Evolutionary conservation across 2,329 filamentous ascomycete species (phyloP).

Genomic region (Alternaria sp.): DNA sequence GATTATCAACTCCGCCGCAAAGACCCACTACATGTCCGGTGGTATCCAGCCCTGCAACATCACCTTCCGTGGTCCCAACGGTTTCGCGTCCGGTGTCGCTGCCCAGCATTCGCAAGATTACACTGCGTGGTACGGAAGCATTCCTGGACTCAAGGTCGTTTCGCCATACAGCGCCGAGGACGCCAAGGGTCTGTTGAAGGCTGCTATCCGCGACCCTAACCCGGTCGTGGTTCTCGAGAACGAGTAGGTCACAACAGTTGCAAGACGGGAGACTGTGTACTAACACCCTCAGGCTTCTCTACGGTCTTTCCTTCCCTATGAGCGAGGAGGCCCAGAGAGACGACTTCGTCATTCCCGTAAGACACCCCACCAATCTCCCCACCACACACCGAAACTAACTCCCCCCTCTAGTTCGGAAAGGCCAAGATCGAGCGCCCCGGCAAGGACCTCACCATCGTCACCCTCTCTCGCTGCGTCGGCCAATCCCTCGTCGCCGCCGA

Average conservation of each 20-base stretch:
- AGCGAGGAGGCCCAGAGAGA: constrained; percentile 93
- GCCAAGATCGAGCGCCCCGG: constrained; percentile 97
- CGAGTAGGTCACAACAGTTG: constrained; percentile 47
- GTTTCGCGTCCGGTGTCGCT: constrained; percentile 92
- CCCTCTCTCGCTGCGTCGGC: constrained; percentile 92
- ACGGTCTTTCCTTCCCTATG: constrained; percentile 96
- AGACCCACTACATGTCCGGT: constrained; percentile 99
- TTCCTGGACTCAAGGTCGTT: constrained; percentile 96
- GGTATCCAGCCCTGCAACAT: constrained; percentile 99
- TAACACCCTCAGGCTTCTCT: constrained; percentile 67
- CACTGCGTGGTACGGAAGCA: constrained; percentile 97
- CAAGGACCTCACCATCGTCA: constrained; percentile 95
- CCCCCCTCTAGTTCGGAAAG: constrained; percentile 74
- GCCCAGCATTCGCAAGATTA: constrained; percentile 99
- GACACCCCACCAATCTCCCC: constrained; percentile 6
- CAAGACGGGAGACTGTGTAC: background rate
- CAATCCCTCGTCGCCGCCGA: constrained; percentile 89
- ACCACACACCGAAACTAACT: no score
- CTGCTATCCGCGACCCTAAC: constrained; percentile 97
- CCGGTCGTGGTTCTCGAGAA: constrained; percentile 76
- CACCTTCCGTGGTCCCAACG: constrained; percentile 98
- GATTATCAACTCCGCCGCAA: constrained; percentile 97
- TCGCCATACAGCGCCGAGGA: constrained; percentile 96
- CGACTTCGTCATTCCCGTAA: constrained; percentile 88
- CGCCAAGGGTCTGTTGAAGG: constrained; percentile 97